phyloP scores from a whole-genome alignment of 768 basidiomycete species.

The Tricholoma terreum region DNA sequence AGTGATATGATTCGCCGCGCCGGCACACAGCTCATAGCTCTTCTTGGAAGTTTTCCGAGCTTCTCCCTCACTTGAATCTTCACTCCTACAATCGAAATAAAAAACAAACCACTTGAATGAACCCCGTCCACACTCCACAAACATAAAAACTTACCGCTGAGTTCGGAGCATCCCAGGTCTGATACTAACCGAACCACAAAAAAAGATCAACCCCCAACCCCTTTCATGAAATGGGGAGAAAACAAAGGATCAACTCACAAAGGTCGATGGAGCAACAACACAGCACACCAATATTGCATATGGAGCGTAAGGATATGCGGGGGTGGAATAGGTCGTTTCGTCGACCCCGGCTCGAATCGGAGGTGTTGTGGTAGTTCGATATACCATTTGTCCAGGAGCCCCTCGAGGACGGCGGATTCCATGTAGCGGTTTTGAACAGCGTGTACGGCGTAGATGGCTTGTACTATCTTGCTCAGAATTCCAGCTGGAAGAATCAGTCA shows the following conservation, averaged over 20 bases:
- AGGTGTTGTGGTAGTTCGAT: slow-evolving; percentile 66
- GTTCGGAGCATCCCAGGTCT: slow-evolving; percentile 32
- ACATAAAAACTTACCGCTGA: slow-evolving; percentile 42
- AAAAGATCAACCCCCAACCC: background rate
- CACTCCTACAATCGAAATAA: background rate
- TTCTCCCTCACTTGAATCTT: slow-evolving; percentile 49
- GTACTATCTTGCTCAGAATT: slow-evolving; percentile 66
- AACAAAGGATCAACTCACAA: slow-evolving; percentile 50
- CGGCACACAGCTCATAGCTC: slow-evolving; percentile 69
- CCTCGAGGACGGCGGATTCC: slow-evolving; percentile 58
- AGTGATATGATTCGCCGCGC: slow-evolving; percentile 78
- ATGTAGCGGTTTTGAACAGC: slow-evolving; percentile 52
- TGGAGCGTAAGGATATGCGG: slow-evolving; percentile 74
- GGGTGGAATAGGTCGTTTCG: slow-evolving; percentile 41
- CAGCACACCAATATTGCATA: slow-evolving; percentile 86
- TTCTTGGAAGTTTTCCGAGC: slow-evolving; percentile 52
- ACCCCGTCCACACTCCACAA: no score
- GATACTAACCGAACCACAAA: slow-evolving; percentile 32
- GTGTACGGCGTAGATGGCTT: slow-evolving; percentile 67
- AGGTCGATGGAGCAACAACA: slow-evolving; percentile 70
- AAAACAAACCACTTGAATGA: background rate
- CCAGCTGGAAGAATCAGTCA: slow-evolving; percentile 42
- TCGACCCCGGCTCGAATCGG: slow-evolving; percentile 53
- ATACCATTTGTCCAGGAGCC: slow-evolving; percentile 70
- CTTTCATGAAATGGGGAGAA: no score